Conservation (phyloP, 805 yeast species). For the Blastobotrys attinorum region DNA sequence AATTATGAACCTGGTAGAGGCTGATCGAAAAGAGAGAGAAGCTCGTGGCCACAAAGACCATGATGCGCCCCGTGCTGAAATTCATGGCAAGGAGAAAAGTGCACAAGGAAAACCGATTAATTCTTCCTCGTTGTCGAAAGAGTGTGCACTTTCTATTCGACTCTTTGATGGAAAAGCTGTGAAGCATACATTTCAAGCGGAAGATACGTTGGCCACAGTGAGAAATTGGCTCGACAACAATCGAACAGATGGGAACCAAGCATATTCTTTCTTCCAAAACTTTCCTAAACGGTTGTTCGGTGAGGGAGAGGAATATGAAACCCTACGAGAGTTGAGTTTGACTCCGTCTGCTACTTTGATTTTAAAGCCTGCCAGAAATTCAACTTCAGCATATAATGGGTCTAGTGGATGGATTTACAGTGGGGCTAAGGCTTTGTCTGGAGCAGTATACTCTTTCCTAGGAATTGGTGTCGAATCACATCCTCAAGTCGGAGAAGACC, state of each 20-base stretch:
- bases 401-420: too few relatives aligned
- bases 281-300: constrained; percentile 59
- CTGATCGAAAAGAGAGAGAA: constrained; percentile 44
- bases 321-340: constrained; percentile 48
- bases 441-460: too few relatives aligned
- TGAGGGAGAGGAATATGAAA: constrained; percentile 49
- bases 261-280: constrained; percentile 44
- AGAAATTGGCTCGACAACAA: constrained; percentile 51
- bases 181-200: constrained; percentile 40
- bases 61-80: too few relatives aligned
- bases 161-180: constrained; percentile 59
- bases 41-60: constrained; percentile 10
- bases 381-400: constrained; percentile 24
- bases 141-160: constrained; percentile 48
- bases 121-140: constrained; percentile 12
- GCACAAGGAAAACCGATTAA: constrained; percentile 6
- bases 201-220: constrained; percentile 46
- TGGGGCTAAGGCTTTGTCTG: constrained; percentile 16
- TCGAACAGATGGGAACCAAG: constrained; percentile 41
- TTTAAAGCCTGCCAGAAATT: constrained; percentile 48
- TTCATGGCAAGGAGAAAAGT: not conserved
- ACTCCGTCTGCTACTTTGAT: constrained; percentile 69
- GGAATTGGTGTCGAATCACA: too few relatives aligned
- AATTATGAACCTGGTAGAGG: constrained; percentile 42
- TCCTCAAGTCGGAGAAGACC: too few relatives aligned